Base-by-base conservation (phyloP, 2,329 filamentous ascomycete genomes). In the Microthyrium microscopicum region DNA sequence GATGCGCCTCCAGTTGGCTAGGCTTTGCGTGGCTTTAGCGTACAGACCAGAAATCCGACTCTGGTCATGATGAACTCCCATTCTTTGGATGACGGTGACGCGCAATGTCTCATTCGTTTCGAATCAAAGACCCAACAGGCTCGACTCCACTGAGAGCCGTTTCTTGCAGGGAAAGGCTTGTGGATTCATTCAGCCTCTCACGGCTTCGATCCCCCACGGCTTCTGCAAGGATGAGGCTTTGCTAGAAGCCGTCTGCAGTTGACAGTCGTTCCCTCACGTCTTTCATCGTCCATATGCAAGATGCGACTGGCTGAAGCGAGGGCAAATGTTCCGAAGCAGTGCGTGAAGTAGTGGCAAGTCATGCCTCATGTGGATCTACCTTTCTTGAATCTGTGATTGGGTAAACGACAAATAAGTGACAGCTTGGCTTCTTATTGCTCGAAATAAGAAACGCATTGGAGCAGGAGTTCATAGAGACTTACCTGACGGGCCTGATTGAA, bases 211-310 rank as follows among this genome's bases (percentile, higher is more conserved):
- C 12, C 28, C 26, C 27, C 34, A 36, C 34, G 7, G 26, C 28
- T 15, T 22, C 17, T 31, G 20, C 20, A 25, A 31, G 18, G 26
- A 29, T 21, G 22, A 29, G 26, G 8, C 16, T 16, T 36, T 16
- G 25, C 20, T 6, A 9, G 22, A 11, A 26, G 20, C 20, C 30
- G 34, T 16, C 11, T 16, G 15, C 18, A 15, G 19, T 36, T 31
- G 34, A 31, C 34, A 36, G 34, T 36, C 34, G 34, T 36, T 36
- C 34, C n/a, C n/a, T n/a, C n/a, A n/a, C n/a, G n/a, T n/a, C n/a
- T n/a, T n/a, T n/a, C n/a, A 31, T 21, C 34, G 21, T 31, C 20
- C 34, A 35, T 17, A 20, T 35, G 26, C 12, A n/a, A n/a, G n/a
- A n/a, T n/a, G 26, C n/a, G 28, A 16, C 34, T 19, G 24, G 20